Conservation (phyloP, 2,329 filamentous ascomycete genomes). For the Trichophyton mentagrophytes region DNA sequence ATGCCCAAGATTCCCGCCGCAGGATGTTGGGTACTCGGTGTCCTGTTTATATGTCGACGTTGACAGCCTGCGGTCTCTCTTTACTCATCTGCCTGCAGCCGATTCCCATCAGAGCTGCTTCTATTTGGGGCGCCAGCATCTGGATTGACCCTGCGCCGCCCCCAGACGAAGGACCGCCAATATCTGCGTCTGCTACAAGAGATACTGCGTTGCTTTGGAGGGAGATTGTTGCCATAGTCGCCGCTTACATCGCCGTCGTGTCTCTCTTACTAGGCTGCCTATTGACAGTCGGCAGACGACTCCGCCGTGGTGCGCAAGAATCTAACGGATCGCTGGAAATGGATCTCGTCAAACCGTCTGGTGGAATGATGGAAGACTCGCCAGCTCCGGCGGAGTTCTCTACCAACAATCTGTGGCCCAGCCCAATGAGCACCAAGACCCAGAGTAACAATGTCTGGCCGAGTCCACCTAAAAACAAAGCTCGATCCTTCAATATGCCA, state of each 20-base stretch:
- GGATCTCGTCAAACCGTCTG: slow-evolving; percentile 42
- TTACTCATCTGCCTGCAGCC: slow-evolving; percentile 2
- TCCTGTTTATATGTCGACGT: background rate
- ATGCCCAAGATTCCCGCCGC: slow-evolving; percentile 4
- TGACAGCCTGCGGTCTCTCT: background rate
- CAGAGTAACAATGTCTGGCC: slow-evolving; percentile 18
- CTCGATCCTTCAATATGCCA: slow-evolving; percentile 22
- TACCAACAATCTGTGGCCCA: slow-evolving; percentile 11
- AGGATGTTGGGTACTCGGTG: background rate
- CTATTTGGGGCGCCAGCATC: slow-evolving; percentile 29
- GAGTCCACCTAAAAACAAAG: slow-evolving; percentile 26
- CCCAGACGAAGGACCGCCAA: slow-evolving; percentile 47
- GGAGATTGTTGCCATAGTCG: slow-evolving; percentile 72
- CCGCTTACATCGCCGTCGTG: slow-evolving; percentile 67
- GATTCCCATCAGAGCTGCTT: background rate
- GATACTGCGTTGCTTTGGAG: slow-evolving; percentile 58
- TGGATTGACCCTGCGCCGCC: slow-evolving; percentile 46
- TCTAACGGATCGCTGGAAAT: slow-evolving; percentile 42
- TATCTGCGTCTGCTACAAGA: slow-evolving; percentile 47
- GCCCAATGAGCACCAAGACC: slow-evolving; percentile 12
- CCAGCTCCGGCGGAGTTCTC: slow-evolving; percentile 13
- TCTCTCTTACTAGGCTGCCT: slow-evolving; percentile 58
- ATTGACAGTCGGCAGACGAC: slow-evolving; percentile 47
- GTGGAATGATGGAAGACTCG: slow-evolving; percentile 19
- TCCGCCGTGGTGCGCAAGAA: slow-evolving; percentile 39